Conservation (phyloP, 2,329 filamentous ascomycete species). For the Epichloe sylvatica region DNA sequence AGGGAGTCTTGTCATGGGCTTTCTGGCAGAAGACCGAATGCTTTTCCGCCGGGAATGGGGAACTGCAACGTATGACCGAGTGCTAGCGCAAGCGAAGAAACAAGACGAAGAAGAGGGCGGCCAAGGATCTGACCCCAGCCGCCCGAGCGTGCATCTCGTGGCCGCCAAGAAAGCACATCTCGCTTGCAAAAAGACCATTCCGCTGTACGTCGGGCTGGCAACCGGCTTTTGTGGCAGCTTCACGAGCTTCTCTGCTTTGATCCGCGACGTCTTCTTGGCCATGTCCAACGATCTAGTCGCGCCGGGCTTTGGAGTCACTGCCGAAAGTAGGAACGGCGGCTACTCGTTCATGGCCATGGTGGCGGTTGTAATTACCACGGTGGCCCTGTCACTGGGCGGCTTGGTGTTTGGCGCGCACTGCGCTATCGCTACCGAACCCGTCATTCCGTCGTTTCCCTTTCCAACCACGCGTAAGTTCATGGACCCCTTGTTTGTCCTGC, state of each 20-base stretch:
- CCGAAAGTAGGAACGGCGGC: constrained; percentile 47
- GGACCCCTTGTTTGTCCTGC: constrained; percentile 47
- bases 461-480: constrained; percentile 42
- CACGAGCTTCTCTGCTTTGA: constrained; percentile 79
- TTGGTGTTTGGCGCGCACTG: constrained; percentile 63
- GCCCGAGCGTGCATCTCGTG: constrained; percentile 21
- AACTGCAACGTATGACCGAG: constrained; percentile 24
- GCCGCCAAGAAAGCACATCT: constrained; percentile 43
- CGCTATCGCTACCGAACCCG: constrained; percentile 44
- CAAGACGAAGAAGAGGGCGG: constrained; percentile 26
- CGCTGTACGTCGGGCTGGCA: constrained; percentile 72
- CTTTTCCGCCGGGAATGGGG: constrained; percentile 61
- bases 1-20: constrained; percentile 73
- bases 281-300: constrained; percentile 56
- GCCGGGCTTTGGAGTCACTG: constrained; percentile 22
- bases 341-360: constrained; percentile 73
- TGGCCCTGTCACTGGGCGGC: constrained; percentile 55
- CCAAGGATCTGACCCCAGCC: constrained; percentile 3
- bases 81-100: constrained; percentile 17
- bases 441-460: constrained; percentile 48
- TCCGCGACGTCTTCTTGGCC: constrained; percentile 66
- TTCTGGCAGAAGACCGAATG: constrained; percentile 63
- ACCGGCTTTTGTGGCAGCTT: constrained; percentile 84
- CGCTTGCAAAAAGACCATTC: constrained; percentile 68
- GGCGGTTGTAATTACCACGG: constrained; percentile 58